These are phyloP conservation scores for Astragalus glycyphyllos DNA, from an alignment of 306 rosid genomes.

Conservation along the genomic window DNA sequence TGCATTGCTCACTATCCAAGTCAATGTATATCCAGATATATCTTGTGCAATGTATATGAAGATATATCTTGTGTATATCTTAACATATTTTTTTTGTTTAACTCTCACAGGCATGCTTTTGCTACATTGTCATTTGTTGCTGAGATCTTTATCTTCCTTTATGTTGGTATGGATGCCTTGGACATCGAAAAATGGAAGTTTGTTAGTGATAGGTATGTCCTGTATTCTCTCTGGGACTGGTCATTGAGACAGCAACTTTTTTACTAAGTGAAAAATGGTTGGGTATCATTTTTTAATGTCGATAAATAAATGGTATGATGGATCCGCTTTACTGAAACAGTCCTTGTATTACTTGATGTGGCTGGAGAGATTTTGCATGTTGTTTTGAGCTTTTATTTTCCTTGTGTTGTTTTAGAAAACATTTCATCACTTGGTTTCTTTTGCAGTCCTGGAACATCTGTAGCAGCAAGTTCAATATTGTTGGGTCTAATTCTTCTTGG, in stretches of 20 bases:
- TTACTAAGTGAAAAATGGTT: not conserved
- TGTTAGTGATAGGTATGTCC: slow-evolving; percentile 83
- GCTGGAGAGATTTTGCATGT: not conserved
- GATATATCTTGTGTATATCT: slow-evolving; percentile 28
- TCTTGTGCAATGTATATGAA: slow-evolving; percentile 4
- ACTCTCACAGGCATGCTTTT: slow-evolving; percentile 80
- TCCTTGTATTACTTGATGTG: not conserved
- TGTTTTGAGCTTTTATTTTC: not conserved
- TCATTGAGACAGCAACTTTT: slow-evolving; percentile 28
- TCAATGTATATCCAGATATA: slow-evolving; percentile 23
- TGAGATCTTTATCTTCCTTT: slow-evolving; percentile 87
- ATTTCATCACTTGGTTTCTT: slow-evolving; percentile 40
- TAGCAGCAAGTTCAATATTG: slow-evolving; percentile 81
- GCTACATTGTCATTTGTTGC: slow-evolving; percentile 95
- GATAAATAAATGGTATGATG: slow-evolving; percentile 26
- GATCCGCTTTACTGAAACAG: slow-evolving; percentile 23
- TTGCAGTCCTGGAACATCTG: slow-evolving; percentile 92
- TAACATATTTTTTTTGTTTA: slow-evolving; percentile 14
- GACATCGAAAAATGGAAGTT: slow-evolving; percentile 97
- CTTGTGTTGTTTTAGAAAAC: slow-evolving; percentile 6
- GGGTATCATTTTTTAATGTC: slow-evolving; percentile 13
- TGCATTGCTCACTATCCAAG: slow-evolving; percentile 20
- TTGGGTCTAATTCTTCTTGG: slow-evolving; percentile 75
- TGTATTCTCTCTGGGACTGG: not conserved
- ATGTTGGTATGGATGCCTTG: slow-evolving; percentile 99